Base-by-base conservation (phyloP, 805 yeast species). In the Priceomyces castillae region DNA sequence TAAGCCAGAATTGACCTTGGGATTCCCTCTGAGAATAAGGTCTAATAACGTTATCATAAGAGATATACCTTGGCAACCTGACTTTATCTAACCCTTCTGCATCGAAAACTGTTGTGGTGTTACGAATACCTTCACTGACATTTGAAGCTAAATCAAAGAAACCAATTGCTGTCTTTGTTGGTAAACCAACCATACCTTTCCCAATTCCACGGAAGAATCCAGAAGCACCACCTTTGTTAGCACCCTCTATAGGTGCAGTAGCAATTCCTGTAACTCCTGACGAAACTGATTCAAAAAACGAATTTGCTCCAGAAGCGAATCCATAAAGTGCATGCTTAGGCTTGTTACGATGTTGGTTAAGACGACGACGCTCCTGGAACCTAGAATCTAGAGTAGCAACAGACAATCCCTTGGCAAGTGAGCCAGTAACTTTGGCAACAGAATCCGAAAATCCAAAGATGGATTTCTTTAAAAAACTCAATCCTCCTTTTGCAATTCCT, bases 141-240 rank as follows among this genome's bases (percentile, higher is more conserved):
- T 88, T 92, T 42, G 86, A 85, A 0, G 98, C 96, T 49, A 95
- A 72, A 59, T 94, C 99, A 51, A 94, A 83, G 18, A 94, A 61
- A 10, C 99, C 99, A 52, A 92, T 90, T 0, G 97, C 96, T 0
- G 98, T 88, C 69, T 94, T 94, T 0, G 99, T 90, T 0, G 99
- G 99, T 23, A 95, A 67, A 0, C 99, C 99, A 44, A 94, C 80
- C n/a, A 95, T 58, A 10, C 99, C 99, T 56, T 84, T 86, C 3
- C 99, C 99, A 3, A 94, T 58, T 1, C 99, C 99, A 58, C 83
- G 88, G 67, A 94, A 80, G 61, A 94, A 92, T 0, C 99, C 99
- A 2, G 82, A 70, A 0, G 98, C 81, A 4, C 99, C 99, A 30
- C 84, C 95, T 42, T 78, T 73, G n/a, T 77, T 73, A 0, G 96